Evolutionary conservation across 768 basidiomycete genomes (phyloP), one percentile per base, ranked within the genome.

Genomic region (Hygrocybe coccinea): DNA sequence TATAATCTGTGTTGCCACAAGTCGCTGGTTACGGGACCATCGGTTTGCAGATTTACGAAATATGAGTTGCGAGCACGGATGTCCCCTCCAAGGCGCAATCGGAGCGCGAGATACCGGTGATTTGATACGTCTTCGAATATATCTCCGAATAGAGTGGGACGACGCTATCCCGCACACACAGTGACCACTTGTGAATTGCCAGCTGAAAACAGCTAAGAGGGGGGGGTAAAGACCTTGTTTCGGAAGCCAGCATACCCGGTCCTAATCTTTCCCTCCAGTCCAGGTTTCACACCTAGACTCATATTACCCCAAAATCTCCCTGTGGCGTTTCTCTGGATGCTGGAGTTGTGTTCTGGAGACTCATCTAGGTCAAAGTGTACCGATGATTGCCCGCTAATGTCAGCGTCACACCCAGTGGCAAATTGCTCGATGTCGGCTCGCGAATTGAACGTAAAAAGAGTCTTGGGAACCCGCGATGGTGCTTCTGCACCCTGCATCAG

Each of bases 1-100:
- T 82, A 90, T n/a, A 98, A 75, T 34, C 91, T 81, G 62, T 97
- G 94, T 66, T 97, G 95, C 86, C 90, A 98, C n/a, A 98, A 74
- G 67, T 95, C 92, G 36, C 84, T 87, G 49, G 84, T 80, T 48
- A 89, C 76, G 43, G 83, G 78, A 1, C 89, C 88, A 50, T 92
- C 88, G 2, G 93, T 95, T 68, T 97, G 94, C 45, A 97, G 74
- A 71, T 98, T 97, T 47, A 92, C 87, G 61, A 88, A 95, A 76
- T 93, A 97, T n/a, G 89, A 85, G 60, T 83, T 83, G 59, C 84
- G 82, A 39, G 88, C 88, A 38, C 81, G 77, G 19, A 85, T 83
- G 59, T 91, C 83, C 2, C 93, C 95, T 22, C 80, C 80, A 56
- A 86, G 81, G 14, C 90, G 85, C 10, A 97, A 72, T 3, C 90